Conservation (phyloP, 2,329 filamentous ascomycete species). For the Pestalotiopsis sp. region DNA sequence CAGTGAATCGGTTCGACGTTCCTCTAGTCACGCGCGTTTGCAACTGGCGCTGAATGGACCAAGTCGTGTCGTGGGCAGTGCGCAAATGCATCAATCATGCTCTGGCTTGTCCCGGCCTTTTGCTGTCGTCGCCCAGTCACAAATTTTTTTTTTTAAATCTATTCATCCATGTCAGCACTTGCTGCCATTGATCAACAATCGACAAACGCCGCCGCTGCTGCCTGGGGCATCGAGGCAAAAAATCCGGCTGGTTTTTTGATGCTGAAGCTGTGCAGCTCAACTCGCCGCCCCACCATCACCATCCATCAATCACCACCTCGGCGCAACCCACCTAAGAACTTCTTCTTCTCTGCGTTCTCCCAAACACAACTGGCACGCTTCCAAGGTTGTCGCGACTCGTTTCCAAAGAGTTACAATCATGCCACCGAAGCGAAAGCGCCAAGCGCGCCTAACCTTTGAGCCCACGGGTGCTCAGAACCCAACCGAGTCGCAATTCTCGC, state of each 20-base stretch:
- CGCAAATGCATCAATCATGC: background rate
- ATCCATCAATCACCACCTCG: background rate
- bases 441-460: conserved; percentile 35
- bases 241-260: background rate
- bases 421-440: conserved; percentile 26
- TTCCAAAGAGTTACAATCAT: conserved; percentile 18
- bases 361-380: too few relatives aligned
- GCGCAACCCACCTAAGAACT: too few relatives aligned
- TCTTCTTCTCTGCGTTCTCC: too few relatives aligned
- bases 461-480: conserved; percentile 25
- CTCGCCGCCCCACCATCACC: background rate
- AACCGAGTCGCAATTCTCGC: conserved; percentile 23
- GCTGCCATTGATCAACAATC: background rate
- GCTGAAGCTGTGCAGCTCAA: background rate
- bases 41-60: background rate
- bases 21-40: background rate
- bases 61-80: background rate
- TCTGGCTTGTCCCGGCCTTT: background rate
- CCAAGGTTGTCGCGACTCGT: too few relatives aligned
- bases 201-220: background rate
- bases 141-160: background rate
- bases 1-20: background rate
- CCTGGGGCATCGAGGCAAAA: background rate
- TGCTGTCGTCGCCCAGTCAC: background rate
- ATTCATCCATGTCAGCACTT: background rate